Base-by-base conservation (phyloP, 2,329 filamentous ascomycete genomes). In the Xylariales sp. region DNA sequence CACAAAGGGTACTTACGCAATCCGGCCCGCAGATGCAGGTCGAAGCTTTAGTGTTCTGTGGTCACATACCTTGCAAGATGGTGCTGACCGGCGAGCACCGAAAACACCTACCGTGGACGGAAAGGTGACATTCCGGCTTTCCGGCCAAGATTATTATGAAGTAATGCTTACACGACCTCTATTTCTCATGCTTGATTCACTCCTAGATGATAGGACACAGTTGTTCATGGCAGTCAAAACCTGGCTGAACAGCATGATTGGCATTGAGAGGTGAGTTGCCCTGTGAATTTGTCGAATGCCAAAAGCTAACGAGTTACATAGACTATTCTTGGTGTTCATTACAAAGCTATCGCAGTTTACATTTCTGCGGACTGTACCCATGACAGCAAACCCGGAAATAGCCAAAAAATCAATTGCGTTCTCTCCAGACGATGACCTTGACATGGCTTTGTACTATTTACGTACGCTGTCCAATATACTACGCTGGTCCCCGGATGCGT, bases 131-230 rank as follows among this genome's bases (percentile, higher is more conserved):
- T 52, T 54, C 7, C 67, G 73, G 18, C 66, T 74, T 47, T 73
- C 61, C 6, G 78, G 78, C 6, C 68, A 69, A 53, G 77, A 78
- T 19, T 70, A 83, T 46, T 87, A 82, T 53, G 78, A 86, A 49
- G 66, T 83, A 5, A 83, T 95, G 66, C 70, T 97, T 28, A 83
- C 83, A 5, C 78, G 88, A 34, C 91, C 91, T 2, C 62, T 95
- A 14, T 84, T 96, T 45, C 64, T 95, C 10, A 73, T 94, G 45
- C 68, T 97, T 18, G 91, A 97, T 59, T 75, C 83, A 2, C 67
- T 97, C 1, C 63, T 77, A 14, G 83, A 90, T 41, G 81, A 88
- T 42, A 73, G 77, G 15, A 83, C 81, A 3, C 85, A 90, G 49
- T 66, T 85, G 12, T 88, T 83, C 44, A 83, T 88, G 61, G 83